A percentile compares a stretch with the other conserved stretches of the same genome.
phyloP scores from a whole-genome alignment of 2,329 filamentous ascomycete species.

The Akanthomyces lecanii region DNA sequence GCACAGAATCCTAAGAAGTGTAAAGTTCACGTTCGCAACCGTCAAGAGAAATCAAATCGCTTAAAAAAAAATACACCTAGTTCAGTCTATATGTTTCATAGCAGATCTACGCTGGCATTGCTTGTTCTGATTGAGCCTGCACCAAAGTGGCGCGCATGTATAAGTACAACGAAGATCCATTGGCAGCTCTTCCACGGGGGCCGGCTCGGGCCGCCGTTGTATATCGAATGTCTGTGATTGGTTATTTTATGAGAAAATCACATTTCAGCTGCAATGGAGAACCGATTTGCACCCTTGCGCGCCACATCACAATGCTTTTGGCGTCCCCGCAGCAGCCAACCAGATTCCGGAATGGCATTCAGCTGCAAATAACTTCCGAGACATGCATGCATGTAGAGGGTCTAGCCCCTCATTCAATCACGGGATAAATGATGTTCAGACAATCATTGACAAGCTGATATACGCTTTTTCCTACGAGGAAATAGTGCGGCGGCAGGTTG shows the following conservation, averaged over 20 bases:
- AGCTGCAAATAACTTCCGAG: slow-evolving; percentile 3
- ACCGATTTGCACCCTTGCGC: not conserved
- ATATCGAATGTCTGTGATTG: not conserved
- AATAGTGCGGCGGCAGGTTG: not conserved
- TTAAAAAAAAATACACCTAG: not conserved
- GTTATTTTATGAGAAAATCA: not conserved
- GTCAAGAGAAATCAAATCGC: not conserved
- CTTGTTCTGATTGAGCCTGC: not conserved
- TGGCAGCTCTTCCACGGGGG: not conserved
- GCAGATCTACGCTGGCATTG: not conserved
- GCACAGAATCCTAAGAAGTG: not conserved
- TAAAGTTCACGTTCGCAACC: not conserved
- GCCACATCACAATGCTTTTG: not conserved
- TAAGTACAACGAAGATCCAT: not conserved
- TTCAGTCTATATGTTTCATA: not conserved
- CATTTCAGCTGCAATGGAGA: slow-evolving; percentile 3
- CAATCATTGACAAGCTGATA: not conserved
- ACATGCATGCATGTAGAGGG: not conserved
- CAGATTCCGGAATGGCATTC: not conserved
- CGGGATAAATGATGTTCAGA: not conserved
- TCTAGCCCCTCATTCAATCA: not conserved
- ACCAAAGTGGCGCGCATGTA: not conserved
- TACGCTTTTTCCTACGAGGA: not conserved
- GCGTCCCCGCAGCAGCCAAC: not conserved
- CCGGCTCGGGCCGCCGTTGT: slow-evolving; percentile 1